Conservation (phyloP, 2,329 filamentous ascomycete genomes). For the Ophiocordyceps robertsii region DNA sequence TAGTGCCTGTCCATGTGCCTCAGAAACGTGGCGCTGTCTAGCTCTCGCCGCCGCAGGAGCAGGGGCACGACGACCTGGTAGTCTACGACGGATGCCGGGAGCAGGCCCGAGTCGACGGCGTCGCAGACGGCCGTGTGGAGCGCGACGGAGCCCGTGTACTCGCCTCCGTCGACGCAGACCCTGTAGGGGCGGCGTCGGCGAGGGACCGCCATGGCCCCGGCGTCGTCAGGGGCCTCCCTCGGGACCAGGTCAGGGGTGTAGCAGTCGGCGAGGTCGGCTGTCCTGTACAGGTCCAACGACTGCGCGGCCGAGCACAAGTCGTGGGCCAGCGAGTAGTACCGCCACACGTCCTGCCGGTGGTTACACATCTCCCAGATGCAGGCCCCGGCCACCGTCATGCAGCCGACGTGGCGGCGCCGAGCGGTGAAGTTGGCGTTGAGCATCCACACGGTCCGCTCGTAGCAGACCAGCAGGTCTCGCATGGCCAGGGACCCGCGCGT, state of each 20-base stretch:
- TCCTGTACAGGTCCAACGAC: not conserved
- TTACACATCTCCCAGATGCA: not conserved
- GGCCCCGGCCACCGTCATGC: not conserved
- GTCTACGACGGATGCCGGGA: not conserved
- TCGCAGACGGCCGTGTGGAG: not conserved
- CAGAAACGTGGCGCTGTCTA: not conserved
- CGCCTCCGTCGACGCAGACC: not conserved
- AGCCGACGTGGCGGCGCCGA: not conserved
- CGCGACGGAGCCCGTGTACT: not conserved
- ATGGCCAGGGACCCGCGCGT: not conserved
- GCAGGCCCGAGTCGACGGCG: not conserved
- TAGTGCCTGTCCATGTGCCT: not conserved
- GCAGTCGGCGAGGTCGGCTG: not conserved
- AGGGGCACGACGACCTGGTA: not conserved
- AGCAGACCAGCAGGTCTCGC: not conserved
- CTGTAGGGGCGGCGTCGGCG: not conserved
- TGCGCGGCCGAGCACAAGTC: not conserved
- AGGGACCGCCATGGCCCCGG: not conserved
- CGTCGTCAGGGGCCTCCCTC: not conserved
- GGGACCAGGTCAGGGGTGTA: not conserved
- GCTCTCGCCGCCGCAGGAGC: not conserved
- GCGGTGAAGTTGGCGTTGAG: not conserved
- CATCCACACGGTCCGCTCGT: slow-evolving; percentile 1
- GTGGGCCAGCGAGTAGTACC: not conserved
- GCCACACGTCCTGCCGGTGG: slow-evolving; percentile 1